Percentiles rank a stretch among this genome's conserved stretches.
Evolutionary conservation across 352 stramenopile genomes (phyloP).

Genomic region (Phytophthora hibernalis): DNA sequence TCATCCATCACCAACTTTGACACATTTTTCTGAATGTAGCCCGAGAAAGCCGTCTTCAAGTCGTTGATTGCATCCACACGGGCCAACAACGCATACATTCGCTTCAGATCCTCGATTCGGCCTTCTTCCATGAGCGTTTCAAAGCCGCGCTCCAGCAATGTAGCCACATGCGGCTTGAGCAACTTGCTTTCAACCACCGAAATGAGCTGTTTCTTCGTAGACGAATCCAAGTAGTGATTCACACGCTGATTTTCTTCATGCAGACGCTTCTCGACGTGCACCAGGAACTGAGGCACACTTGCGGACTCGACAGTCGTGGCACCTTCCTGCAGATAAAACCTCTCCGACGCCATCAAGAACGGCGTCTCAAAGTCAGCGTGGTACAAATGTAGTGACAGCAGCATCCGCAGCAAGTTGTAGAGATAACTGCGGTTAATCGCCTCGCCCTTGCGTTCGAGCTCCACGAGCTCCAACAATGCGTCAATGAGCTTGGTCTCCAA

Average conservation of each 20-base stretch:
- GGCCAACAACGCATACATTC: slow-evolving; percentile 87
- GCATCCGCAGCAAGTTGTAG: slow-evolving; percentile 85
- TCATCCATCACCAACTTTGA: slow-evolving; percentile 78
- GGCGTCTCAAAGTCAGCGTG: slow-evolving; percentile 84
- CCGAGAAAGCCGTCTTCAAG: slow-evolving; percentile 69
- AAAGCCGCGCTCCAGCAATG: slow-evolving; percentile 89
- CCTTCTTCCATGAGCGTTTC: slow-evolving; percentile 85
- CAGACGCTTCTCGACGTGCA: slow-evolving; percentile 89
- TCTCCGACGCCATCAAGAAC: slow-evolving; percentile 87
- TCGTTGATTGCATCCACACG: slow-evolving; percentile 78
- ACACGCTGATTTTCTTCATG: slow-evolving; percentile 83
- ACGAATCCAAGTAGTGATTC: slow-evolving; percentile 76
- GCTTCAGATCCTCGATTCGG: slow-evolving; percentile 84
- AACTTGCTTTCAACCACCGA: slow-evolving; percentile 84
- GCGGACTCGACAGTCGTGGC: slow-evolving; percentile 55
- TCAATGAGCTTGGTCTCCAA: slow-evolving; percentile 79
- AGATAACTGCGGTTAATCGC: slow-evolving; percentile 85
- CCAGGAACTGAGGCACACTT: slow-evolving; percentile 87
- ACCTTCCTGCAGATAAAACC: slow-evolving; percentile 90
- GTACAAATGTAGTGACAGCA: slow-evolving; percentile 88
- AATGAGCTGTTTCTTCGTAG: slow-evolving; percentile 77
- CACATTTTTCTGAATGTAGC: slow-evolving; percentile 83
- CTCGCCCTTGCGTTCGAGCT: slow-evolving; percentile 89
- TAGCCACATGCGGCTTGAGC: slow-evolving; percentile 82
- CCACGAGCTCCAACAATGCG: slow-evolving; percentile 83